phyloP scores from a whole-genome alignment of 495 filamentous ascomycete species.

The Penicillium samsonianum region DNA sequence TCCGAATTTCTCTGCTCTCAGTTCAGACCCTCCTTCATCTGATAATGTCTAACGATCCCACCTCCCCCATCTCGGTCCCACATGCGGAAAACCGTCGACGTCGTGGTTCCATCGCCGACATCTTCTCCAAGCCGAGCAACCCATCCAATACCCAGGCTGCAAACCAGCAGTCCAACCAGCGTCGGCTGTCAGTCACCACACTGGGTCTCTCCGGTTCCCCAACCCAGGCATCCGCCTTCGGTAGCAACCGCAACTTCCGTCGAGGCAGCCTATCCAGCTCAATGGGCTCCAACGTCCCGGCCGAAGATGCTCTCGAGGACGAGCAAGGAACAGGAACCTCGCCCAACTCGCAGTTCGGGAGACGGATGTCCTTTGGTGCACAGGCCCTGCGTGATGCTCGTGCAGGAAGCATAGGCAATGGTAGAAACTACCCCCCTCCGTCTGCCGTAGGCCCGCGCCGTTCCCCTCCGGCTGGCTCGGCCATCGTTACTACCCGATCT shows the following conservation, averaged over 20 bases:
- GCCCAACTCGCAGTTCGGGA: constrained; percentile 73
- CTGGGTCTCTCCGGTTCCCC: constrained; percentile 83
- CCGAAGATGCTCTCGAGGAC: constrained; percentile 89
- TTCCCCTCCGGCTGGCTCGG: constrained; percentile 26
- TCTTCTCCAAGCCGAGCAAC: constrained; percentile 43
- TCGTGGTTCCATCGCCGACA: constrained; percentile 53
- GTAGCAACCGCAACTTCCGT: constrained; percentile 49
- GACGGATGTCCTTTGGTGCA: constrained; percentile 89
- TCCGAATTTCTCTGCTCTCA: constrained; percentile 22
- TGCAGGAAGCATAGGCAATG: constrained; percentile 48
- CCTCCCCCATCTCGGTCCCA: constrained; percentile 50
- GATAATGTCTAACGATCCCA: constrained; percentile 53
- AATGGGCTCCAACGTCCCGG: constrained; percentile 69
- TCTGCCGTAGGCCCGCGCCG: constrained; percentile 26
- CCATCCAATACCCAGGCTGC: constrained; percentile 41
- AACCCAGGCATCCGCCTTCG: constrained; percentile 57
- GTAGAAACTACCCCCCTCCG: constrained; percentile 45
- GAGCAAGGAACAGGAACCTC: constrained; percentile 56
- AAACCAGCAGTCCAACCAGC: constrained; percentile 46
- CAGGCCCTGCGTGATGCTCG: constrained; percentile 75
- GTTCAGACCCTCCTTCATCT: constrained; percentile 6
- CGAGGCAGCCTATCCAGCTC: constrained; percentile 73
- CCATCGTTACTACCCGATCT: constrained; percentile 31
- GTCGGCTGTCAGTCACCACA: constrained; percentile 85
- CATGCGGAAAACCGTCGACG: constrained; percentile 42